Conservation (phyloP, 345 rosid species). For the Salix exigua region DNA sequence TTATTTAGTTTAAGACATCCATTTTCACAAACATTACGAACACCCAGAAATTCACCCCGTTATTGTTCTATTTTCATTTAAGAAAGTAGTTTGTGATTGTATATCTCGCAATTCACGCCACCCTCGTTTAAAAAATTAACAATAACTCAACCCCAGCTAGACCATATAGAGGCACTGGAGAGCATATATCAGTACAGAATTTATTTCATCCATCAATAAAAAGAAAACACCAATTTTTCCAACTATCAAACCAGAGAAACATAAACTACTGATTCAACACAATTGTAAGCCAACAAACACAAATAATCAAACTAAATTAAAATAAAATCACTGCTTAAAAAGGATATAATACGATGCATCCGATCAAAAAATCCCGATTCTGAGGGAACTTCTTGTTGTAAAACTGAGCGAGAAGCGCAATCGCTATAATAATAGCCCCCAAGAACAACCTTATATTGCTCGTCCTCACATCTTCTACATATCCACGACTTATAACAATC, state of each 20-base stretch:
- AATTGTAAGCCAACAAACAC: constrained; percentile 4
- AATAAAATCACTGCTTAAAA: not conserved
- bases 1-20: not conserved
- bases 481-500: constrained; percentile 83
- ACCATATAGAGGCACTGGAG: not conserved
- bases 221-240: not conserved
- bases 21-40: not conserved
- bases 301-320: not conserved
- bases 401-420: constrained; percentile 93
- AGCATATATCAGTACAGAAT: not conserved
- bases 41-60: not conserved
- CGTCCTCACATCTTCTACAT: constrained; percentile 76
- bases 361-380: constrained; percentile 76
- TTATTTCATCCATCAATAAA: not conserved
- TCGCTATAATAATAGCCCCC: constrained; percentile 60
- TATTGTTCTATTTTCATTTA: not conserved
- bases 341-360: constrained; percentile 94
- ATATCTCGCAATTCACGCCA: not conserved
- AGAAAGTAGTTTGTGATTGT: not conserved
- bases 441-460: constrained; percentile 71
- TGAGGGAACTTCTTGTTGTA: constrained; percentile 99
- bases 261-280: not conserved
- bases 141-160: not conserved
- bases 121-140: not conserved
- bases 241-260: not conserved